Conservation (phyloP, 805 yeast species). For the Myxozyma neglecta region DNA sequence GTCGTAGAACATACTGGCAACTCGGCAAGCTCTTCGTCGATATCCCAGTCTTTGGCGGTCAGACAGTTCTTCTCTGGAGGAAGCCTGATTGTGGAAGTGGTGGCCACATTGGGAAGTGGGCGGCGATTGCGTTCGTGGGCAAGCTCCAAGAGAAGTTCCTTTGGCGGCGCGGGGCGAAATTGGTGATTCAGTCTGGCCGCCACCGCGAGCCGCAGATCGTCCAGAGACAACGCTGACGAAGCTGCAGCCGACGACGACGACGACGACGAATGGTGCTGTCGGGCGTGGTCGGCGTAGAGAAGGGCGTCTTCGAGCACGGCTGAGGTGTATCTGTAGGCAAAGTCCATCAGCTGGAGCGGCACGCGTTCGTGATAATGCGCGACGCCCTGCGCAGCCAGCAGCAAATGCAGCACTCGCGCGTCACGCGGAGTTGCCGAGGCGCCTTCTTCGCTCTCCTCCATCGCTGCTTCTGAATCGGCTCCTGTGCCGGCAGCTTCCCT, state of each 20-base stretch:
- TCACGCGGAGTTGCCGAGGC: conserved; percentile 64
- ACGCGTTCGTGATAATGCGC: conserved; percentile 93
- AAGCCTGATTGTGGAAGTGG: conserved; percentile 78
- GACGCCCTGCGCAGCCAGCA: conserved; percentile 90
- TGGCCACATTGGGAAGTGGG: conserved; percentile 82
- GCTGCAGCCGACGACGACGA: conserved; percentile 16
- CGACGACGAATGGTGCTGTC: conserved; percentile 33
- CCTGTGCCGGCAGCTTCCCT: too few relatives aligned
- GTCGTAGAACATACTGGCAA: neutral
- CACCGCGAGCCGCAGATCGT: conserved; percentile 88
- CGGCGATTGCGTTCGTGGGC: conserved; percentile 91
- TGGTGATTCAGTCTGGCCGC: conserved; percentile 94
- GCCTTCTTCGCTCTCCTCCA: conserved; percentile 20
- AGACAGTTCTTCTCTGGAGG: conserved; percentile 95
- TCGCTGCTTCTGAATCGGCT: neutral
- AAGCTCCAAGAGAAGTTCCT: conserved; percentile 82
- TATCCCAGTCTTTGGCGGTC: conserved; percentile 73
- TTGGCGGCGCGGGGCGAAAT: conserved; percentile 94
- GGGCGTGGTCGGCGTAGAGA: conserved; percentile 76
- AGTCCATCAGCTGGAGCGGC: conserved; percentile 93
- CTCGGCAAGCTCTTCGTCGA: conserved; percentile 49
- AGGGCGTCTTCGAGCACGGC: conserved; percentile 87
- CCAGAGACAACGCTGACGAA: conserved; percentile 59
- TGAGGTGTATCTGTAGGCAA: conserved; percentile 84
- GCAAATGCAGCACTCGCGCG: conserved; percentile 82